Percentiles rank a stretch among this genome's conserved stretches.
These are phyloP conservation scores for Solanum chacoense DNA, from an alignment of 305 asterid genomes.

Conservation along the genomic window DNA sequence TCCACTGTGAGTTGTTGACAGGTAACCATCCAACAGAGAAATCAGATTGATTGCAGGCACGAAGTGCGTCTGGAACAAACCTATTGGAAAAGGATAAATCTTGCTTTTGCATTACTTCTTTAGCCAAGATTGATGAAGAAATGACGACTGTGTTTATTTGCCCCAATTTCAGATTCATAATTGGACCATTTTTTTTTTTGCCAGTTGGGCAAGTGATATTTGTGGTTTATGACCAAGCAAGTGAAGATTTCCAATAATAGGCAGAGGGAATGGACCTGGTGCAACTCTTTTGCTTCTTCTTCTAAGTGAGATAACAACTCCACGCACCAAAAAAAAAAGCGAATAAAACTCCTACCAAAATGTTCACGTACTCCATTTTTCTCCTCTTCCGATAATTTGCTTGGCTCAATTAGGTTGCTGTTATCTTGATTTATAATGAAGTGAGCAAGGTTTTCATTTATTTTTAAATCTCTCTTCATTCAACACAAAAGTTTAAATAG, in stretches of 20 bases:
- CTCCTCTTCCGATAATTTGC: background rate
- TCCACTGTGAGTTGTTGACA: conserved; percentile 32
- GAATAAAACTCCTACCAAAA: background rate
- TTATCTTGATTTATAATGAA: background rate
- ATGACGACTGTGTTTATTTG: conserved; percentile 32
- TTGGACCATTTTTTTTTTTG: conserved; percentile 34
- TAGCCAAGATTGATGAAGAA: conserved; percentile 47
- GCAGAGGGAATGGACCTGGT: conserved; percentile 50
- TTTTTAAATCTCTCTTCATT: background rate
- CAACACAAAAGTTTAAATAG: no score
- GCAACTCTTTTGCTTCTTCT: conserved; percentile 18
- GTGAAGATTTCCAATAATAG: conserved; percentile 50
- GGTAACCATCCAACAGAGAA: conserved; percentile 51
- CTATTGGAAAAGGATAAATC: conserved; percentile 41
- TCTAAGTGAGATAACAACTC: background rate
- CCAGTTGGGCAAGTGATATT: conserved; percentile 35
- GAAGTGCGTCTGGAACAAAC: conserved; percentile 26
- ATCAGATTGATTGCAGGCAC: conserved; percentile 40
- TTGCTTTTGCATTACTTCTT: conserved; percentile 43
- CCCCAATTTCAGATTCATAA: conserved; percentile 42
- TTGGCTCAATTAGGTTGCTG: background rate
- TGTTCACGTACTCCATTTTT: background rate
- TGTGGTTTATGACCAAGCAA: conserved; percentile 45
- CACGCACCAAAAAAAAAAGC: background rate
- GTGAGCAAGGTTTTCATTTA: background rate